These are phyloP conservation scores for Waitea zeae DNA, from an alignment of 1,284 basidiomycete genomes.

Conservation along the genomic window DNA sequence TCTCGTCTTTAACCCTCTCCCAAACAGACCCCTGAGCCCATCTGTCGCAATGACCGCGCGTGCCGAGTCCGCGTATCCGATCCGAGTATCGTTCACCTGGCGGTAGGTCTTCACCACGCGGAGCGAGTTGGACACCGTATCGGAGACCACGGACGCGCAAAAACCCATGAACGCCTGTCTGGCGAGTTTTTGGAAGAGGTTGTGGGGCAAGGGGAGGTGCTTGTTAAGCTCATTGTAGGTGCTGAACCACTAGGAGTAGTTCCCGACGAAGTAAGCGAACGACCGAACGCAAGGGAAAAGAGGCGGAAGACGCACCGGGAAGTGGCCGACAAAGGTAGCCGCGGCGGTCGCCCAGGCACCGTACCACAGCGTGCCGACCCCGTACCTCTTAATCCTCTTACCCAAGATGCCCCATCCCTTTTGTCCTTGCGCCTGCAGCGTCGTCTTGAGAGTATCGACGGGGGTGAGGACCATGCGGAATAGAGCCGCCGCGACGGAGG, in stretches of 20 bases:
- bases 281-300: conserved; percentile 1
- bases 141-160: conserved; percentile 63
- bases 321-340: conserved; percentile 85
- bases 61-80: conserved; percentile 60
- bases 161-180: conserved; percentile 84
- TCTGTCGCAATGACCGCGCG: conserved; percentile 46
- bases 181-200: conserved; percentile 35
- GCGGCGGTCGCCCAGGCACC: conserved; percentile 79
- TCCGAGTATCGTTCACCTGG: conserved; percentile 66
- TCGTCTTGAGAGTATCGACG: conserved; percentile 84
- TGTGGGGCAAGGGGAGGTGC: conserved; percentile 39
- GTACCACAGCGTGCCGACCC: conserved; percentile 69
- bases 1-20: conserved; percentile 69
- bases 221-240: conserved; percentile 71
- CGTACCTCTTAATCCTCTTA: conserved; percentile 53
- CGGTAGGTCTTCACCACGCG: conserved; percentile 88
- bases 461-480: conserved; percentile 80
- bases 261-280: neutral
- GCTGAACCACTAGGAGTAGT: conserved; percentile 41
- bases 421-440: conserved; percentile 75
- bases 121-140: conserved; percentile 71
- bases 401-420: conserved; percentile 46
- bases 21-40: conserved; percentile 52
- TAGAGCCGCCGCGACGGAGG: conserved; percentile 48
- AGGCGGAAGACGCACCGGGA: conserved; percentile 30